Evolutionary conservation across 169 alveolate species (phyloP).

Genomic region (Eimeria brunetti): DNA sequence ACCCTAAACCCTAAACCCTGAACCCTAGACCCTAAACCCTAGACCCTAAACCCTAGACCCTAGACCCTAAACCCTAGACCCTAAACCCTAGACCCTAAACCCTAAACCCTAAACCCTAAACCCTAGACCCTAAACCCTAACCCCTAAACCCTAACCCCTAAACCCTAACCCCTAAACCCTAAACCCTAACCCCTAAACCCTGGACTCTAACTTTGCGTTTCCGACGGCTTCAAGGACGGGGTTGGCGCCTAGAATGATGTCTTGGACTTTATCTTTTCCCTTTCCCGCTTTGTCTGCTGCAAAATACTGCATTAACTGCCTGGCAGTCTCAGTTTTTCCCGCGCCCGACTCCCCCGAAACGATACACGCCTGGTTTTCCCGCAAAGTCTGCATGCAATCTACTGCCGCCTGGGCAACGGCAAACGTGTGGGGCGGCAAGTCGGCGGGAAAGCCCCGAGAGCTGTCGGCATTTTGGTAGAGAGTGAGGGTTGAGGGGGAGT

Average conservation of each 20-base stretch:
- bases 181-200: too few relatives aligned
- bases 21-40: too few relatives aligned
- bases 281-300: conserved; percentile 70
- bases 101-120: too few relatives aligned
- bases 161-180: too few relatives aligned
- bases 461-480: conserved; percentile 88
- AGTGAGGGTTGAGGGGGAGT: conserved; percentile 87
- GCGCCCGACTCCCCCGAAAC: conserved; percentile 98
- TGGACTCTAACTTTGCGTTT: conserved; percentile 96
- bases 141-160: too few relatives aligned
- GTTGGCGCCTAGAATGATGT: conserved; percentile 90
- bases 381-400: conserved; percentile 34
- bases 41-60: too few relatives aligned
- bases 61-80: too few relatives aligned
- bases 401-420: conserved; percentile 87
- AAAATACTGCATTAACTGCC: conserved; percentile 83
- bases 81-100: too few relatives aligned
- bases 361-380: conserved; percentile 71
- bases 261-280: conserved; percentile 66
- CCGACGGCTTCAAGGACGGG: conserved; percentile 94
- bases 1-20: too few relatives aligned
- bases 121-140: too few relatives aligned
- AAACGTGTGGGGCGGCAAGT: conserved; percentile 92
- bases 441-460: conserved; percentile 83
- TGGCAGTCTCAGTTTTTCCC: conserved; percentile 99